Evolutionary conservation across 2,329 filamentous ascomycete genomes (phyloP).

Genomic region (Thielaviopsis punctulata): DNA sequence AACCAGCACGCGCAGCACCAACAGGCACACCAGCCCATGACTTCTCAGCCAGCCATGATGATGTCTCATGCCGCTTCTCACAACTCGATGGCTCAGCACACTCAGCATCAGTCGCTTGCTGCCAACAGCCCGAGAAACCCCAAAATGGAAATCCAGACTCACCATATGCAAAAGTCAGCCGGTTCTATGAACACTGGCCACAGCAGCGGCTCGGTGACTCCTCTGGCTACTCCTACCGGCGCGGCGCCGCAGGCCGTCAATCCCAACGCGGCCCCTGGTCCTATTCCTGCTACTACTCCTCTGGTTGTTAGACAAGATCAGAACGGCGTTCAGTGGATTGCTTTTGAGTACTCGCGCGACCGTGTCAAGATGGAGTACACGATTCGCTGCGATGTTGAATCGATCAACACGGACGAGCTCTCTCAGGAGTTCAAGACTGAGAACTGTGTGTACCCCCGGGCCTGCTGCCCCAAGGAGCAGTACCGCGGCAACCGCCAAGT

Average conservation of each 20-base stretch:
- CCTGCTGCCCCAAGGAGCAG: slow-evolving; percentile 86
- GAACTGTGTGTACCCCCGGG: slow-evolving; percentile 93
- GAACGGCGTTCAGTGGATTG: slow-evolving; percentile 97
- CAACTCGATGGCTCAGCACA: slow-evolving; percentile 41
- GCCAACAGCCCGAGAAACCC: slow-evolving; percentile 39
- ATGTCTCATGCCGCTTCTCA: slow-evolving; percentile 43
- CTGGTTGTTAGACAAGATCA: slow-evolving; percentile 86
- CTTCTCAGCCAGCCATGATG: slow-evolving; percentile 48
- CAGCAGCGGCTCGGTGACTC: slow-evolving; percentile 17
- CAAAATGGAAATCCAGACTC: slow-evolving; percentile 46
- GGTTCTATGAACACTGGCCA: slow-evolving; percentile 23
- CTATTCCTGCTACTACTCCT: slow-evolving; percentile 90
- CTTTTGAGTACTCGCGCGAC: slow-evolving; percentile 93
- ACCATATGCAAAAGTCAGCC: slow-evolving; percentile 36
- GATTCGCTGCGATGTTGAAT: slow-evolving; percentile 94
- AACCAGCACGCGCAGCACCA: slow-evolving; percentile 36
- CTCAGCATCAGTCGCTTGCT: slow-evolving; percentile 39
- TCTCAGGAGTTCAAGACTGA: slow-evolving; percentile 86
- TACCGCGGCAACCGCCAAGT: slow-evolving; percentile 90
- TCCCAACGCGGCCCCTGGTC: slow-evolving; percentile 81
- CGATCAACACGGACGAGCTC: slow-evolving; percentile 76
- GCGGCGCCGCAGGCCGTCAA: slow-evolving; percentile 43
- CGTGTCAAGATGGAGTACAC: slow-evolving; percentile 99
- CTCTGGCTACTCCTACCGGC: slow-evolving; percentile 28
- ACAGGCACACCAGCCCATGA: slow-evolving; percentile 40